These are phyloP conservation scores for Fusarium tupiense DNA, from an alignment of 2,329 filamentous ascomycete genomes.

Conservation along the genomic window DNA sequence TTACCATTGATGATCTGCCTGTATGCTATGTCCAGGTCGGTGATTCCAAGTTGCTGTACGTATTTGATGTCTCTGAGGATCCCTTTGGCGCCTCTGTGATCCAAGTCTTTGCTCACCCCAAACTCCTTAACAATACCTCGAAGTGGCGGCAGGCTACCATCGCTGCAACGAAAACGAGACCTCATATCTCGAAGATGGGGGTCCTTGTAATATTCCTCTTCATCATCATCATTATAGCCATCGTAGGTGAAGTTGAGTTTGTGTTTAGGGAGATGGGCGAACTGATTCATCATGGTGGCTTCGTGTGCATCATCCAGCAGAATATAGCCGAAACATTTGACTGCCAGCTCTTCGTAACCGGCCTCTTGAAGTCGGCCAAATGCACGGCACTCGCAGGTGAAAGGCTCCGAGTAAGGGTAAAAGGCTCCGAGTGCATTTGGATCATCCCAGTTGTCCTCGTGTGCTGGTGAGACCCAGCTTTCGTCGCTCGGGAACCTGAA, in stretches of 20 bases:
- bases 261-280: neutral
- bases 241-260: neutral
- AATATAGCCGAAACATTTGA: neutral
- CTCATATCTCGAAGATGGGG: neutral
- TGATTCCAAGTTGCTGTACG: neutral
- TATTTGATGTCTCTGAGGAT: neutral
- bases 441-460: neutral
- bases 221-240: neutral
- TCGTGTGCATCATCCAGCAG: neutral
- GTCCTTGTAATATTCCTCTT: neutral
- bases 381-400: neutral
- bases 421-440: neutral
- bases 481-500: neutral
- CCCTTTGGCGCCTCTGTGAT: neutral
- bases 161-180: neutral
- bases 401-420: neutral
- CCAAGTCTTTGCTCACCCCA: neutral
- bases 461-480: neutral
- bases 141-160: neutral
- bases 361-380: neutral
- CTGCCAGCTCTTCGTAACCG: neutral
- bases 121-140: constrained; percentile 3
- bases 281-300: neutral
- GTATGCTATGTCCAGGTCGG: neutral
- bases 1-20: constrained; percentile 37